Base-by-base conservation (phyloP, 164 flowering plant species). In the Liriodendron chinense region DNA sequence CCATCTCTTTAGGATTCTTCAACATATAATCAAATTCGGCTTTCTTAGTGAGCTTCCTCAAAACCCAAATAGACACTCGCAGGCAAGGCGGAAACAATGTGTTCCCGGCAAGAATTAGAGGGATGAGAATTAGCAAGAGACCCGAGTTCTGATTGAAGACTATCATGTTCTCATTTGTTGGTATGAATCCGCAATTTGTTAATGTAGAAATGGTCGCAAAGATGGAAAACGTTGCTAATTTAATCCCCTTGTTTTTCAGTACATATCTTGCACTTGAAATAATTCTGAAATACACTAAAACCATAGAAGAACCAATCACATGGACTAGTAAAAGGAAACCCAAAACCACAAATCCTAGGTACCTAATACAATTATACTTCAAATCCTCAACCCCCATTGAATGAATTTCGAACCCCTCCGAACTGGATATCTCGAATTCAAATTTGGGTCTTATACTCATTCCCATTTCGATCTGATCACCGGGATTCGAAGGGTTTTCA, bases 91-190 rank as follows among this genome's bases (percentile, higher is more conserved):
- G 87, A 66, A 77, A 93, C 20, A 95, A 68, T 0, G 93, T 89
- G 88, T 92, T 89, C 12, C 98, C 97, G 0, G 87, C 10, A 0
- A 93, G 86, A 65, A 88, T 1, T 56, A 82, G 98, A 47, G 98
- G 90, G 13, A 92, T 79, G 3, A 93, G 63, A 18, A 95, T 75
- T 13, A 89, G 82, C 0, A 91, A 84, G 8, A 95, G 91, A 9
- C 91, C 94, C 6, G 97, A 79, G 56, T 91, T 86, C 26, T 83
- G 81, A 76, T 71, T 78, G 74, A 95, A 93, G 18, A 84, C 83
- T 1, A 87, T 68, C 98, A 91, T 91, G 85, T 90, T 92, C 75
- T 95, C 98, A 65, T 92, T 93, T 10, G 95, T 95, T 0, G 98
- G 98, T 23, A 90, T 26, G n/a, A 86, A 91, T 7, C 96, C 98